phyloP scores from a whole-genome alignment of 176 grass and related monocot species.

The barley (Hordeum vulgare) region MorexV3_pseudomolecules_assembly NC_058522.1:540017037-540017536 shows the following conservation, averaged over 20 bases:
- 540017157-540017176: background rate
- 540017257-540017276: background rate
- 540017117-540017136: background rate
- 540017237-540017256: background rate
- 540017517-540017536: background rate
- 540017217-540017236: constrained; percentile 3
- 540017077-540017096: constrained; percentile 3
- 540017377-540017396: constrained; percentile 1
- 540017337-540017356: background rate
- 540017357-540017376: constrained; percentile 2
- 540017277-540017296: background rate
- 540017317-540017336: background rate
- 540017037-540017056: background rate
- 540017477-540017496: background rate
- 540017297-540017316: background rate
- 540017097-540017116: background rate
- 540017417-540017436: background rate
- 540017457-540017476: background rate
- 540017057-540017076: background rate
- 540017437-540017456: background rate
- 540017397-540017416: background rate
- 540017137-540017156: background rate
- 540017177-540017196: background rate
- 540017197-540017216: background rate
- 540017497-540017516: background rate